These are phyloP conservation scores for Pyrenochaeta sp. DNA, from an alignment of 2,329 filamentous ascomycete genomes.

Conservation along the genomic window DNA sequence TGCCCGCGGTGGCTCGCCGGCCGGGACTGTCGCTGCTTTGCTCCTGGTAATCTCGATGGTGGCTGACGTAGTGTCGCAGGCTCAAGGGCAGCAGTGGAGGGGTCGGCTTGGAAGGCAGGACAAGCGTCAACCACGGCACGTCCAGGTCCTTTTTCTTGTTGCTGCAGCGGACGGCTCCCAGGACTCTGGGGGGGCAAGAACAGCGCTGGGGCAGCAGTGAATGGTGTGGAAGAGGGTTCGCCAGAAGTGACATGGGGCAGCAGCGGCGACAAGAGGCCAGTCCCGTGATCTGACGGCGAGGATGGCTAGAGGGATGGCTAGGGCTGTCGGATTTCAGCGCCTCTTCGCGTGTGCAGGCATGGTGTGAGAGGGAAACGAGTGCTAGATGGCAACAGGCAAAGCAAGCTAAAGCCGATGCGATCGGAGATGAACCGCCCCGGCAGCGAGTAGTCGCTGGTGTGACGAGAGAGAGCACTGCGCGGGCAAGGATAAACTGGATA, in stretches of 20 bases:
- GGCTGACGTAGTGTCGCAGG: constrained; percentile 37
- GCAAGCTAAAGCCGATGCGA: constrained; percentile 43
- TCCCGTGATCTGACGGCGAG: constrained; percentile 42
- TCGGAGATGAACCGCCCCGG: constrained; percentile 49
- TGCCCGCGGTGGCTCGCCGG: constrained; percentile 3
- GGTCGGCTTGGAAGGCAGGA: constrained; percentile 9
- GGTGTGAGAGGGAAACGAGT: constrained; percentile 34
- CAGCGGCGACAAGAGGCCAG: constrained; percentile 23
- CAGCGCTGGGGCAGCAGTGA: constrained; percentile 17
- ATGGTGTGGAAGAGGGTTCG: constrained; percentile 24
- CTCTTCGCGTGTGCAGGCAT: constrained; percentile 29
- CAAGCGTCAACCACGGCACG: constrained; percentile 14
- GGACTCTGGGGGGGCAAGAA: constrained; percentile 13
- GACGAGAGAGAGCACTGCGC: constrained; percentile 29
- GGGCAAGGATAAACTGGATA: constrained; percentile 20
- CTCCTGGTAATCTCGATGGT: constrained; percentile 24
- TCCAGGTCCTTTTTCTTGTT: constrained; percentile 25
- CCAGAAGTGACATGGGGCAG: constrained; percentile 35
- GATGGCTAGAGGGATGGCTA: constrained; percentile 14
- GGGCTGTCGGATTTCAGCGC: constrained; percentile 31
- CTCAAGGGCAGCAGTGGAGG: constrained; percentile 27
- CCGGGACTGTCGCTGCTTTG: constrained; percentile 10
- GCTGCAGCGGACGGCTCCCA: constrained; percentile 17
- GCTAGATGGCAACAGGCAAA: constrained; percentile 24
- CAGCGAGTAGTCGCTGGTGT: constrained; percentile 37